These are phyloP conservation scores for Acephala macrosclerotiorum DNA, from an alignment of 2,329 filamentous ascomycete species.

Conservation along the genomic window DNA sequence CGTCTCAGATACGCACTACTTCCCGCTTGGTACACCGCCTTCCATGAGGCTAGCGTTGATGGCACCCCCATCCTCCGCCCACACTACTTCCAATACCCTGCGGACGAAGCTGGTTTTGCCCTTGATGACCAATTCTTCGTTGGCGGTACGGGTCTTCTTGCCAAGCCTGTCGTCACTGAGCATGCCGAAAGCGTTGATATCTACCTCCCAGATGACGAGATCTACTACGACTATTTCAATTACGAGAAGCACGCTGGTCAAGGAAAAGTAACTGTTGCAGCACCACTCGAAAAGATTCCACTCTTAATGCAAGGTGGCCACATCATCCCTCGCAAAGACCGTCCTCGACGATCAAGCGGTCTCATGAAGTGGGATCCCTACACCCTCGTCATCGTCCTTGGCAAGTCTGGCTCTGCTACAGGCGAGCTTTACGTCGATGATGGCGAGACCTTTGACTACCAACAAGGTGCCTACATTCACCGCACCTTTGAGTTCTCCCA, in stretches of 20 bases:
- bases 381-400: constrained; percentile 82
- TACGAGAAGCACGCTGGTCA: constrained; percentile 76
- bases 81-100: constrained; percentile 91
- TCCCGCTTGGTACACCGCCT: constrained; percentile 96
- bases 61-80: constrained; percentile 89
- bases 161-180: constrained; percentile 86
- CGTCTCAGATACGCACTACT: constrained; percentile 89
- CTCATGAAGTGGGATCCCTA: constrained; percentile 96
- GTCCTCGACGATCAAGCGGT: constrained; percentile 82
- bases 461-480: constrained; percentile 87
- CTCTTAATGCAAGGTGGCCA: constrained; percentile 93
- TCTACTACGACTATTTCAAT: constrained; percentile 96
- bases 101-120: constrained; percentile 84
- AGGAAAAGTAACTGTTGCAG: constrained; percentile 73
- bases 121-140: constrained; percentile 95
- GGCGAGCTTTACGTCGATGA: constrained; percentile 93
- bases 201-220: constrained; percentile 87
- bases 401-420: constrained; percentile 73
- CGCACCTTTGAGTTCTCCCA: constrained; percentile 74
- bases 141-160: constrained; percentile 86
- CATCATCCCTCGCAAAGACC: constrained; percentile 88
- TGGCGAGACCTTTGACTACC: constrained; percentile 89
- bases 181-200: constrained; percentile 76
- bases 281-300: constrained; percentile 86
- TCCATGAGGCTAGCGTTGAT: constrained; percentile 84